Evolutionary conservation across 2,329 filamentous ascomycete species (phyloP), one percentile per base, ranked within the genome.

Genomic region (Paraphoma sp.): DNA sequence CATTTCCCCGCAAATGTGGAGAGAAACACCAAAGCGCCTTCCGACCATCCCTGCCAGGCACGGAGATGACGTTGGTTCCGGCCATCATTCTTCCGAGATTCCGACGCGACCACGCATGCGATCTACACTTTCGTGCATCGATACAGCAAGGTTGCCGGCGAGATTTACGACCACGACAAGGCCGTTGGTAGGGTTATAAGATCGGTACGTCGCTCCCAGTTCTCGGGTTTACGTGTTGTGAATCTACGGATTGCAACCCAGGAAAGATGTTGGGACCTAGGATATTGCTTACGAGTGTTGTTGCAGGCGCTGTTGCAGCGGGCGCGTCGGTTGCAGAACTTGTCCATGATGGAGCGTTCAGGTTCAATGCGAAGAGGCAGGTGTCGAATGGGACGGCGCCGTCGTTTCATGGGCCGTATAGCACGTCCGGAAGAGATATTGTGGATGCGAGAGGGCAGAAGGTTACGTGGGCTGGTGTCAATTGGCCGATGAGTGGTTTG

Each of bases 381-480:
- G 64, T 53, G 38, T 59, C 56, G 9, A 69, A 69, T 57, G 57
- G 58, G 31, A 66, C 68, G 9, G 59, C 59, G 12, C 14, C 16
- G 12, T 4, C 42, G 17, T 71, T 71, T 60, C 57, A 75, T 63
- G 74, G 73, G 49, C 74, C 74, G 6, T 76, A 75, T 46, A 73
- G 66, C 38, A 76, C 75, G 12, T 54, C 62, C 29, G 73, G 71
- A 31, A 63, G 78, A 49, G 79, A 78, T 64, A 79, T 81, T 47
- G 63, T 77, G 2, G 73, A 81, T 56, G 62, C 66, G 6, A 59
- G 60, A 6, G 72, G 73, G 3, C 55, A 71, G 40, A 83, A 83
- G 44, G 78, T 87, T 59, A 87, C 86, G 72, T 78, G 87, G 56
- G 82, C 83, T n/a, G 87, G 85, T 70, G 78, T 85, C 69, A 87